Percentiles rank a stretch among this genome's conserved stretches.
Evolutionary conservation across 208 protist genomes (phyloP).

Genomic region (Trypanosoma congolense): DNA sequence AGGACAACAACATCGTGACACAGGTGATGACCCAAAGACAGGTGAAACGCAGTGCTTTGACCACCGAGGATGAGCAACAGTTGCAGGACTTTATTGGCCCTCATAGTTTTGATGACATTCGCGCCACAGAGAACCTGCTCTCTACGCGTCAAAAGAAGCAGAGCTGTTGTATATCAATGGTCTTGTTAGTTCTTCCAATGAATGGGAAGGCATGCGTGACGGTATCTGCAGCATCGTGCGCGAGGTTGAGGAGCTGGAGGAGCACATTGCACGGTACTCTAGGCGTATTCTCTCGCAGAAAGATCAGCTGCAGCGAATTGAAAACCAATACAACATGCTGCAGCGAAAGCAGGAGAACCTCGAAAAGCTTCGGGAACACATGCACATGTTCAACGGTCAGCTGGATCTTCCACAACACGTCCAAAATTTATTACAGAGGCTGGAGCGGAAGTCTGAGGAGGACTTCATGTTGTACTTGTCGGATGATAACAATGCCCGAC

Average conservation of each 20-base stretch:
- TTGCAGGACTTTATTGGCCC: slow-evolving; percentile 48
- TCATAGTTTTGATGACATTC: slow-evolving; percentile 71
- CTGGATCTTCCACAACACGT: slow-evolving; percentile 50
- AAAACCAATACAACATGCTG: slow-evolving; percentile 81
- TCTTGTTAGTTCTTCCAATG: slow-evolving; percentile 41
- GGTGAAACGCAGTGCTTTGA: slow-evolving; percentile 59
- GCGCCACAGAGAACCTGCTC: slow-evolving; percentile 59
- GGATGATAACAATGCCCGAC: slow-evolving; percentile 56
- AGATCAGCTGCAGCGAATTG: slow-evolving; percentile 70
- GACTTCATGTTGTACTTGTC: slow-evolving; percentile 55
- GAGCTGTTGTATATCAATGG: slow-evolving; percentile 70
- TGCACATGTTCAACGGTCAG: slow-evolving; percentile 61
- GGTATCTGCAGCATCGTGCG: slow-evolving; percentile 52
- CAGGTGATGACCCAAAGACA: slow-evolving; percentile 67
- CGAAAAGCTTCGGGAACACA: slow-evolving; percentile 49
- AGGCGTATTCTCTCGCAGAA: slow-evolving; percentile 72
- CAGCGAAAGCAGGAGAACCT: slow-evolving; percentile 79
- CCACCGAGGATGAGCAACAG: slow-evolving; percentile 68
- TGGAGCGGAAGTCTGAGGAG: slow-evolving; percentile 38
- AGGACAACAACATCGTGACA: slow-evolving; percentile 61
- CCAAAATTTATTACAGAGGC: slow-evolving; percentile 33
- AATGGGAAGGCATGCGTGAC: slow-evolving; percentile 50
- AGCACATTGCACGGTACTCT: slow-evolving; percentile 72
- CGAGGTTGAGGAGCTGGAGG: slow-evolving; percentile 73
- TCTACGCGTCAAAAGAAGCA: slow-evolving; percentile 55